phyloP scores from a whole-genome alignment of 768 basidiomycete genomes.

The Boletellus emodensis region DNA sequence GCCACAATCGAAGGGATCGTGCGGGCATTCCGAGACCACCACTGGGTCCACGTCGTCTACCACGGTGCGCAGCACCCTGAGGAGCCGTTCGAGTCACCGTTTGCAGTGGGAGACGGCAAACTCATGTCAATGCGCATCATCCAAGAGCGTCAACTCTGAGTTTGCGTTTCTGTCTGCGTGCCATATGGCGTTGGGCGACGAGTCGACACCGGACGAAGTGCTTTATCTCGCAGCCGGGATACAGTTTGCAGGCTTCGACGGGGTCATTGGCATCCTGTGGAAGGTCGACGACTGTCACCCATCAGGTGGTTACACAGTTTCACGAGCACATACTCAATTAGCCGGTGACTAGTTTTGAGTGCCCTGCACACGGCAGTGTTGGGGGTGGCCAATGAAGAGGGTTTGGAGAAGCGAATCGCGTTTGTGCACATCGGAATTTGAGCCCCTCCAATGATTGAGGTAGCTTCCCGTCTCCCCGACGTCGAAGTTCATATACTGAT shows the following conservation, averaged over 20 bases:
- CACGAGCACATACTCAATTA: too few species aligned
- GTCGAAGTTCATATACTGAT: too few species aligned
- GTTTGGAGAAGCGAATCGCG: neutral
- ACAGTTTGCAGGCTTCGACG: neutral
- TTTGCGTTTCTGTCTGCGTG: neutral
- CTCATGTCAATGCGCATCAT: neutral
- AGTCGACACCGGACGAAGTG: neutral
- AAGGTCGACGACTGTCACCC: neutral
- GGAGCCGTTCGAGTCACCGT: neutral
- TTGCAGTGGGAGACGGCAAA: neutral
- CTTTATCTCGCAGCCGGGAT: neutral
- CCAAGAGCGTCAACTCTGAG: neutral
- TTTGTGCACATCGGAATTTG: neutral
- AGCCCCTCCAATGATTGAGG: too few species aligned
- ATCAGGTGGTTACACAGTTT: neutral
- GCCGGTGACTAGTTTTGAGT: neutral
- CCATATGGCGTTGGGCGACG: neutral
- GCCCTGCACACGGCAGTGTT: neutral
- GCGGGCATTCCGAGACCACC: neutral
- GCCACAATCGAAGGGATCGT: too few species aligned
- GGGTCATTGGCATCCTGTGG: conserved; percentile 1
- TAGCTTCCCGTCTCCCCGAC: too few species aligned
- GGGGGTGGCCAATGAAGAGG: neutral
- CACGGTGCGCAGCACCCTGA: too few species aligned
- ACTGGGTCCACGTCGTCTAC: too few species aligned